A percentile compares a stretch with the other conserved stretches of the same genome.
Evolutionary conservation across 2,329 filamentous ascomycete genomes (phyloP).

Genomic region (Aspergillus floridensis): DNA sequence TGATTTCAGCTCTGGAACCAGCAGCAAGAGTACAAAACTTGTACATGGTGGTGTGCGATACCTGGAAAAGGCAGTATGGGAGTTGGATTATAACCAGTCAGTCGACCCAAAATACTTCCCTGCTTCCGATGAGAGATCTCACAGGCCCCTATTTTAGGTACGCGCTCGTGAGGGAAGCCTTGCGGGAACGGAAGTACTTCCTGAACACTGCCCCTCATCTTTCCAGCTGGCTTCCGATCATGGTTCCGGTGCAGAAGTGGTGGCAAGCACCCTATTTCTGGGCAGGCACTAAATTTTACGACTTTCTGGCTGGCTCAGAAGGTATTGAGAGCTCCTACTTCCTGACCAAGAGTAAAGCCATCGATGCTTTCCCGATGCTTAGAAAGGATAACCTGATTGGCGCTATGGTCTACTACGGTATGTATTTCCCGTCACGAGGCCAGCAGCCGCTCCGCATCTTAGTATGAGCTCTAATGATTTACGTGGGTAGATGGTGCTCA

Average conservation of each 20-base stretch:
- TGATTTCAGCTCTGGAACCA: conserved; percentile 78
- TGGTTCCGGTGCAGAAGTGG: conserved; percentile 79
- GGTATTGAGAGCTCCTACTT: conserved; percentile 90
- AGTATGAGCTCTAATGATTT: conserved; percentile 14
- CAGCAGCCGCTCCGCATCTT: not conserved
- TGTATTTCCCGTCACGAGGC: conserved; percentile 7
- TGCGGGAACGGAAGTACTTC: conserved; percentile 80
- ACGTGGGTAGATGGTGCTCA: conserved; percentile 68
- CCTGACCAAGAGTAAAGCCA: conserved; percentile 77
- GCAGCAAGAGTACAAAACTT: conserved; percentile 83
- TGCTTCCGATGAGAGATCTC: not conserved
- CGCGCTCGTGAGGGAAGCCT: conserved; percentile 73
- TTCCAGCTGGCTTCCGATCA: conserved; percentile 76
- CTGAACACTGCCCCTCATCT: conserved; percentile 79
- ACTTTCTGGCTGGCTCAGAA: conserved; percentile 79
- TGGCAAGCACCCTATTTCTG: conserved; percentile 77
- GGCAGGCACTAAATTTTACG: conserved; percentile 74
- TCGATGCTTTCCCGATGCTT: conserved; percentile 86
- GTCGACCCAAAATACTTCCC: conserved; percentile 14
- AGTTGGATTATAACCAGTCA: conserved; percentile 77
- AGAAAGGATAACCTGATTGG: conserved; percentile 76
- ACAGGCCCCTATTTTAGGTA: conserved; percentile 39
- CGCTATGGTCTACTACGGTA: conserved; percentile 80
- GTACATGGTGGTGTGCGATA: conserved; percentile 84
- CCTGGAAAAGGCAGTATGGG: conserved; percentile 81